These are phyloP conservation scores for Saccharomycodes ludwigii DNA, from an alignment of 805 yeast species.

Conservation along the genomic window DNA sequence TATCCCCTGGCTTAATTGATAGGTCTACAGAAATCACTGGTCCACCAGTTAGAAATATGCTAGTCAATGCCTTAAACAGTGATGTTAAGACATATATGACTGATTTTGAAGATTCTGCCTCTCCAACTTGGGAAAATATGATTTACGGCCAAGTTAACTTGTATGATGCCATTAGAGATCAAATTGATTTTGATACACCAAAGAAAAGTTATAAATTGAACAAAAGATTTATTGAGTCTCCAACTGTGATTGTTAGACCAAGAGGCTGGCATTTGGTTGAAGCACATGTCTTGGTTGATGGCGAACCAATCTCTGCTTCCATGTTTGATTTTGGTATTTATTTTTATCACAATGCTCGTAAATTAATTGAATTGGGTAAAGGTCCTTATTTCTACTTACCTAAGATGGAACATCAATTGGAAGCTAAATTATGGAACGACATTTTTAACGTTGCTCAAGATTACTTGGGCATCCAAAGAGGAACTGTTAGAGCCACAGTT, in stretches of 20 bases:
- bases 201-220: conserved; percentile 36
- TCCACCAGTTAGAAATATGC: conserved; percentile 76
- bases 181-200: conserved; percentile 37
- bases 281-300: conserved; percentile 57
- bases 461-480: conserved; percentile 52
- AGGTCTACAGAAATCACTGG: conserved; percentile 79
- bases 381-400: conserved; percentile 80
- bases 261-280: conserved; percentile 83
- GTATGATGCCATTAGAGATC: conserved; percentile 63
- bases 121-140: conserved; percentile 75
- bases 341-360: conserved; percentile 63
- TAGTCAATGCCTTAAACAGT: conserved; percentile 69
- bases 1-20: conserved; percentile 61
- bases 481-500: conserved; percentile 71
- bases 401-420: conserved; percentile 77
- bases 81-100: conserved; percentile 76
- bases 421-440: conserved; percentile 77
- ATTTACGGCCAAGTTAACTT: conserved; percentile 72
- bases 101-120: conserved; percentile 74
- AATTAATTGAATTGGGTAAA: conserved; percentile 46
- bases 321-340: conserved; percentile 69
- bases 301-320: conserved; percentile 68
- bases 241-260: conserved; percentile 75
- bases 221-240: conserved; percentile 34
- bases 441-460: conserved; percentile 69